Percentiles rank a stretch among this genome's conserved stretches.
Evolutionary conservation across 352 stramenopile species (phyloP).

Genomic region (Elongisporangium undulatum): DNA sequence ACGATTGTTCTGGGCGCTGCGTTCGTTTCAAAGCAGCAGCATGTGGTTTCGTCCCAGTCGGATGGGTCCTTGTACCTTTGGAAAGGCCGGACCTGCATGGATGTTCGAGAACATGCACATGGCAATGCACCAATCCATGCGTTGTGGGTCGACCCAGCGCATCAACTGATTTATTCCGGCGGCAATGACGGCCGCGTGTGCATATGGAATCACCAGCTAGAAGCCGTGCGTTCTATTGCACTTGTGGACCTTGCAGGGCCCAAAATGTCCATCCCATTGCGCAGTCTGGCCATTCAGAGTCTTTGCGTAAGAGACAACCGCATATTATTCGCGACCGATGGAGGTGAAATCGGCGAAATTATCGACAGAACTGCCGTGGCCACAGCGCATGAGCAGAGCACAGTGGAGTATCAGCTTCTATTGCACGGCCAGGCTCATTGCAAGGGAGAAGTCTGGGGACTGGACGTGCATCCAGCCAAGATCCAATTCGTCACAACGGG

Average conservation of each 20-base stretch:
- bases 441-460: constrained; percentile 63
- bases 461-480: constrained; percentile 72
- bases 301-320: constrained; percentile 54
- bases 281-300: constrained; percentile 28
- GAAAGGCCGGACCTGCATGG: constrained; percentile 61
- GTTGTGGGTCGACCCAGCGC: constrained; percentile 41
- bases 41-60: constrained; percentile 56
- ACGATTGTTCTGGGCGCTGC: constrained; percentile 31
- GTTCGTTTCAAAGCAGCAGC: constrained; percentile 21
- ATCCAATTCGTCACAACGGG: constrained; percentile 70
- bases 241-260: constrained; percentile 18
- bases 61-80: constrained; percentile 74
- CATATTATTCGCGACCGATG: constrained; percentile 79
- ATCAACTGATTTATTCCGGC: constrained; percentile 50
- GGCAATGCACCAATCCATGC: constrained; percentile 31
- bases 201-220: constrained; percentile 51
- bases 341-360: constrained; percentile 86
- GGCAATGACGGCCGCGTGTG: constrained; percentile 56
- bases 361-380: constrained; percentile 16
- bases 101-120: constrained; percentile 42
- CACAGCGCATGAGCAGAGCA: background rate
- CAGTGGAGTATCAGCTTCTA: constrained; percentile 18
- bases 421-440: constrained; percentile 57
- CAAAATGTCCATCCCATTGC: background rate
- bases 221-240: constrained; percentile 22